Conservation (phyloP, 805 yeast species). For the Ascoidea rubescens region DNA sequence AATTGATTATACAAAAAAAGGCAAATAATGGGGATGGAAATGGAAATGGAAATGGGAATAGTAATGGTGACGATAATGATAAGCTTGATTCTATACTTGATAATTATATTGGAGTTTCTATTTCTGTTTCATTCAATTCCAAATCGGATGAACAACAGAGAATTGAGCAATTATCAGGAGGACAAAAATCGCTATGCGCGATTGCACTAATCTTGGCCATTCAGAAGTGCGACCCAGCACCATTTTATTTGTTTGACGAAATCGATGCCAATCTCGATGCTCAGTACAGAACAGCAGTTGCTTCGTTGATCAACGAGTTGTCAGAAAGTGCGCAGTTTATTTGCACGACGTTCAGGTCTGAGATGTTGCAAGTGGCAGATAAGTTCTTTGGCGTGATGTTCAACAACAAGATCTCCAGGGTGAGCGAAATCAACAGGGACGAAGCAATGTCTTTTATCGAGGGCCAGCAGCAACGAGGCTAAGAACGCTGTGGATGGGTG, state of each 20-base stretch:
- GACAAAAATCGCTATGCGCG: slow-evolving; percentile 95
- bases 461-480: slow-evolving; percentile 28
- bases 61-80: slow-evolving; percentile 11
- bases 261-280: slow-evolving; percentile 93
- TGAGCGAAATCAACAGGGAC: slow-evolving; percentile 52
- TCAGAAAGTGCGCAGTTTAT: slow-evolving; percentile 74
- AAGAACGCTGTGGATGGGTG: too few relatives aligned
- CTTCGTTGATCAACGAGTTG: slow-evolving; percentile 52
- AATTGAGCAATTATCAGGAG: slow-evolving; percentile 89
- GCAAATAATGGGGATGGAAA: slow-evolving; percentile 14
- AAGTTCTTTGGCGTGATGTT: slow-evolving; percentile 81
- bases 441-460: slow-evolving; percentile 80
- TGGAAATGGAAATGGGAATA: slow-evolving; percentile 12
- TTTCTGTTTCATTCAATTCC: slow-evolving; percentile 81
- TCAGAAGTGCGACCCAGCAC: slow-evolving; percentile 93
- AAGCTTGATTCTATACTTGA: slow-evolving; percentile 23
- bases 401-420: slow-evolving; percentile 66
- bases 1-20: slow-evolving; percentile 46
- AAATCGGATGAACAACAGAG: slow-evolving; percentile 73
- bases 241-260: slow-evolving; percentile 91
- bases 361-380: slow-evolving; percentile 78
- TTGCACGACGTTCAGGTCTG: slow-evolving; percentile 92
- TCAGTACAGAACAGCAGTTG: slow-evolving; percentile 81
- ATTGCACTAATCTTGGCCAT: slow-evolving; percentile 86
- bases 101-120: slow-evolving; percentile 67